Percentiles rank a stretch among this genome's conserved stretches.
These are phyloP conservation scores for Russula compacta DNA, from an alignment of 768 basidiomycete species.

Conservation along the genomic window DNA sequence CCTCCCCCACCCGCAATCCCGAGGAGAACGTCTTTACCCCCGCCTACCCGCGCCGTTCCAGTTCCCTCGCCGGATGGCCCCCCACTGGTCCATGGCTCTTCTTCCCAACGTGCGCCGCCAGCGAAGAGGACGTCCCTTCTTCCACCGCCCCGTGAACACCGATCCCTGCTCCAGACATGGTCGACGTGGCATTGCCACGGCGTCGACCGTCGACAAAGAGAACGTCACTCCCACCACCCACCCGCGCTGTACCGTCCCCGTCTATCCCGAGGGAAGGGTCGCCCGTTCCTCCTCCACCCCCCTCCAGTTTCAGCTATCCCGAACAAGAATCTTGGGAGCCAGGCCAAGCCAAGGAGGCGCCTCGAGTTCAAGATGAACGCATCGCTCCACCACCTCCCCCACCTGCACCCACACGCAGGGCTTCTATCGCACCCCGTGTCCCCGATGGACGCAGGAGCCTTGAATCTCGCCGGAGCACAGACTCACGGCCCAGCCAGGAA, in stretches of 20 bases:
- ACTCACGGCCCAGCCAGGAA: conserved; percentile 1
- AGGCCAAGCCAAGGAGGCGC: background rate
- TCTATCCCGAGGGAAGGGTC: background rate
- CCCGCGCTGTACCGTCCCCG: conserved; percentile 6
- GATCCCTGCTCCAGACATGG: background rate
- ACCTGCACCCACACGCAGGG: background rate
- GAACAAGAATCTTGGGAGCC: conserved; percentile 13
- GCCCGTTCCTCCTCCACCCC: background rate
- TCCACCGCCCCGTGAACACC: conserved; percentile 8
- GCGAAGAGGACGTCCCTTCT: conserved; percentile 8
- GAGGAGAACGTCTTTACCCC: conserved; percentile 14
- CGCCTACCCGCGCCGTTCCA: conserved; percentile 13
- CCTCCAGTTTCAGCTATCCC: background rate
- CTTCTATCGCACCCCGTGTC: conserved; percentile 1
- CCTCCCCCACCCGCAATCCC: conserved; percentile 3
- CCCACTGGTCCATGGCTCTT: background rate
- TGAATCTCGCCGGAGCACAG: conserved; percentile 12
- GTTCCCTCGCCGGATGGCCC: background rate
- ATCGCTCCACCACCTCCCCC: background rate
- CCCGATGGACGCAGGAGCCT: conserved; percentile 8
- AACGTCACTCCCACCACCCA: conserved; percentile 12
- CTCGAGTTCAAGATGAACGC: conserved; percentile 1
- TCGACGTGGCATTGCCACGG: conserved; percentile 1
- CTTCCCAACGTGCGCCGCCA: background rate
- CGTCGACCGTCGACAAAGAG: conserved; percentile 10